Evolutionary conservation across 148 eudicot species (phyloP), one percentile per base, ranked within the genome.

Genomic region (Tetragonia tetragonoides): DNA sequence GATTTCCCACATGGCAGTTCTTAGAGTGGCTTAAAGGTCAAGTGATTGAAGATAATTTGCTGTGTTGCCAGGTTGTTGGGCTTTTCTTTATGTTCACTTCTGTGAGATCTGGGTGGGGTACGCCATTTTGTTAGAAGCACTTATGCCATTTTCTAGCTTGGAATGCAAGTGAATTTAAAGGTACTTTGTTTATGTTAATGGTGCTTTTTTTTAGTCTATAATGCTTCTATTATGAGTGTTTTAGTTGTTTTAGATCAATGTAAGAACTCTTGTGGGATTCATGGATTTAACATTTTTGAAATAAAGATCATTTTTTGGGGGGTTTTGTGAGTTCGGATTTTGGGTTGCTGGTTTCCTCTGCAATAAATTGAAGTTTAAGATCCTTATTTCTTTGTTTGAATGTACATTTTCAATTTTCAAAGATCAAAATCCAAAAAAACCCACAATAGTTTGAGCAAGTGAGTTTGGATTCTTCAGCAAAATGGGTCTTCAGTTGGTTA

Each of bases 61-160:
- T 78, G 46, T 72, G 70, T 68, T 84, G 37, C 38, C 72, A 61
- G 72, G 82, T 82, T 83, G 84, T 85, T 88, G 82, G 75, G 81
- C 42, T 76, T 84, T 78, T 79, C 88, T 87, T 84, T 81, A 82
- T 73, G 74, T 77, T 79, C 75, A 85, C 89, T 86, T 78, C 84
- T 81, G 66, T 87, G 89, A 87, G 91, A 87, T 88, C 94, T 87
- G 70, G 70, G 89, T 89, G 92, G 92, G 97, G 97, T 87, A 87
- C 82, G 85, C 63, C 80, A 75, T 74, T 68, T 89, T 90, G 87
- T 81, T 87, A 53, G 71, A 66, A 76, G 79, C 74, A 81, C 80
- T 85, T 81, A 72, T 81, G 69, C 75, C 76, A 75, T 80, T 78
- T 79, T 79, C 83, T 86, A 76, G 82, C 89, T 93, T 87, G 77